These are phyloP conservation scores for Alternaria gaisen DNA, from an alignment of 2,329 filamentous ascomycete genomes.

Conservation along the genomic window DNA sequence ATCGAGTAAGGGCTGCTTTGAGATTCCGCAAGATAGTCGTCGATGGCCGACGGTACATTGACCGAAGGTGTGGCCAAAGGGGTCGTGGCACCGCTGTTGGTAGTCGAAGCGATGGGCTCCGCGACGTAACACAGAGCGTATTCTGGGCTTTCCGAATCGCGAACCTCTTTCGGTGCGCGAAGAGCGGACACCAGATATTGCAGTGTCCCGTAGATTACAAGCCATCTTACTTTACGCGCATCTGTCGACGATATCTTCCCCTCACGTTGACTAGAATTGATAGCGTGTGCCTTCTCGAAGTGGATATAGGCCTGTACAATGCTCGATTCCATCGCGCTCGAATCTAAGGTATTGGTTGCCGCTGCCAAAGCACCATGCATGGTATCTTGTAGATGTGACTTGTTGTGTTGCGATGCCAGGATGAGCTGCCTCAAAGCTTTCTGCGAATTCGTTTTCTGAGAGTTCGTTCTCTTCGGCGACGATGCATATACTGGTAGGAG, in stretches of 20 bases:
- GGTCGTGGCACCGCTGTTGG: constrained; percentile 23
- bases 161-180: constrained; percentile 68
- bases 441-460: constrained; percentile 45
- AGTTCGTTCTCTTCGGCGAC: constrained; percentile 34
- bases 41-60: constrained; percentile 25
- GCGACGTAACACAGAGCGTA: constrained; percentile 67
- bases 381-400: constrained; percentile 59
- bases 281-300: constrained; percentile 70
- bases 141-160: constrained; percentile 62
- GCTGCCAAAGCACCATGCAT: constrained; percentile 62
- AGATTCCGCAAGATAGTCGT: constrained; percentile 24
- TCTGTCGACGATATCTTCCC: constrained; percentile 70
- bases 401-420: constrained; percentile 49
- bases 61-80: constrained; percentile 20
- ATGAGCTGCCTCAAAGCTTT: constrained; percentile 48
- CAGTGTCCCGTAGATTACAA: constrained; percentile 75
- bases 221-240: constrained; percentile 80
- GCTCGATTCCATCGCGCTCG: constrained; percentile 50
- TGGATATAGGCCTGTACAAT: constrained; percentile 74
- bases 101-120: constrained; percentile 53
- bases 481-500: constrained; percentile 64
- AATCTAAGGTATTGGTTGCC: constrained; percentile 58
- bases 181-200: constrained; percentile 76
- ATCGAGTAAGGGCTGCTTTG: constrained; percentile 37
- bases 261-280: constrained; percentile 62